These are phyloP conservation scores for Irpex lacteus DNA, from an alignment of 1,284 basidiomycete species.

Conservation along the genomic window DNA sequence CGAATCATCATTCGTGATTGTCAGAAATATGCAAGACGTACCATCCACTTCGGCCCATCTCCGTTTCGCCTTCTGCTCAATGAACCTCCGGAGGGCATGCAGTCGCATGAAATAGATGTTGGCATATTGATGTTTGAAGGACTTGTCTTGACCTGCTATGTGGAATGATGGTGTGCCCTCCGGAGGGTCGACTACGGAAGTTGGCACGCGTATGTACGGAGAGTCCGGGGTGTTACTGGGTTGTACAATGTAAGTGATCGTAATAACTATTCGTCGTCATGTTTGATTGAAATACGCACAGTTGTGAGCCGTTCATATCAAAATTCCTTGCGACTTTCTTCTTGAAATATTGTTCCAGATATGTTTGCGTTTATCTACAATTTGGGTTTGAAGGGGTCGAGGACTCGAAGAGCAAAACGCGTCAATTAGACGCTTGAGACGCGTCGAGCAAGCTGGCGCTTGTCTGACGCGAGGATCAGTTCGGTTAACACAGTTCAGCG, in stretches of 20 bases:
- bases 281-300: background rate
- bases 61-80: conserved; percentile 61
- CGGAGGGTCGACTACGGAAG: conserved; percentile 22
- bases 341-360: background rate
- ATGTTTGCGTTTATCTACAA: background rate
- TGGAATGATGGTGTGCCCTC: conserved; percentile 53
- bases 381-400: background rate
- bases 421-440: background rate
- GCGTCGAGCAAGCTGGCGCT: background rate
- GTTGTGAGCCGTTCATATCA: background rate
- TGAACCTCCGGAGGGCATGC: conserved; percentile 56
- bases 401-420: background rate
- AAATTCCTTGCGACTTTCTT: background rate
- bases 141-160: conserved; percentile 52
- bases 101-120: conserved; percentile 90
- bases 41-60: conserved; percentile 70
- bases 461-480: background rate
- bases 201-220: conserved; percentile 24
- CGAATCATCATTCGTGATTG: too few relatives aligned
- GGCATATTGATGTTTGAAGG: conserved; percentile 87
- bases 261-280: background rate
- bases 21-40: conserved; percentile 28
- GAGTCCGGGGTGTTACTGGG: conserved; percentile 16
- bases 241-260: background rate
- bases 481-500: background rate